Percentiles rank a stretch among this genome's conserved stretches.
Conservation (phyloP, 768 basidiomycete genomes). For the Postia placenta region DNA sequence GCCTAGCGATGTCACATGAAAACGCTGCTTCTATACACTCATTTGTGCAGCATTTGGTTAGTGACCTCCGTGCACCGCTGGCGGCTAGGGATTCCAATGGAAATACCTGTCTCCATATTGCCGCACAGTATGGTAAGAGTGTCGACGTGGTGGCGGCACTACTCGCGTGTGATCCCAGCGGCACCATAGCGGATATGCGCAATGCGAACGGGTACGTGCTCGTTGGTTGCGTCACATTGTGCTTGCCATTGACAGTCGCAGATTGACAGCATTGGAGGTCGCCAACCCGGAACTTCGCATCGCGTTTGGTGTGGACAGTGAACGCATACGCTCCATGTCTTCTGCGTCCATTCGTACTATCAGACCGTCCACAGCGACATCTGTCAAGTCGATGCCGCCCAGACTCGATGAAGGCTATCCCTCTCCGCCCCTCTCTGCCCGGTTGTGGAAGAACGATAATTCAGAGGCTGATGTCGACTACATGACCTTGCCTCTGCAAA, state of each 20-base stretch:
- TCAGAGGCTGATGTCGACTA: conserved; percentile 35
- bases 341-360: conserved; percentile 48
- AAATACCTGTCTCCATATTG: conserved; percentile 77
- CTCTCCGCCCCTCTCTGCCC: no score
- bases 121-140: conserved; percentile 68
- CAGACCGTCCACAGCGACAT: conserved; percentile 33
- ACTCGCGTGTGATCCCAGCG: conserved; percentile 56
- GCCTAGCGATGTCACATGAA: conserved; percentile 13
- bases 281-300: conserved; percentile 60
- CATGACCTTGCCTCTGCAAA: conserved; percentile 31
- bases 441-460: no score
- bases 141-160: conserved; percentile 57
- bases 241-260: conserved; percentile 16
- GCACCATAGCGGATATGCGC: conserved; percentile 49
- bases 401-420: no score
- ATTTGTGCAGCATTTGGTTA: conserved; percentile 62
- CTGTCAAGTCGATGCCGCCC: conserved; percentile 2
- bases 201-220: conserved; percentile 72
- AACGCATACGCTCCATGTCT: conserved; percentile 42
- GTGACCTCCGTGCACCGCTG: conserved; percentile 64
- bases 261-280: conserved; percentile 63
- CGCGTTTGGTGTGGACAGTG: conserved; percentile 50
- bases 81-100: conserved; percentile 58
- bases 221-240: neutral
- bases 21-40: conserved; percentile 37